Evolutionary conservation across 768 basidiomycete species (phyloP), one percentile per base, ranked within the genome.

Genomic region (Leccinum subtestaceum): DNA sequence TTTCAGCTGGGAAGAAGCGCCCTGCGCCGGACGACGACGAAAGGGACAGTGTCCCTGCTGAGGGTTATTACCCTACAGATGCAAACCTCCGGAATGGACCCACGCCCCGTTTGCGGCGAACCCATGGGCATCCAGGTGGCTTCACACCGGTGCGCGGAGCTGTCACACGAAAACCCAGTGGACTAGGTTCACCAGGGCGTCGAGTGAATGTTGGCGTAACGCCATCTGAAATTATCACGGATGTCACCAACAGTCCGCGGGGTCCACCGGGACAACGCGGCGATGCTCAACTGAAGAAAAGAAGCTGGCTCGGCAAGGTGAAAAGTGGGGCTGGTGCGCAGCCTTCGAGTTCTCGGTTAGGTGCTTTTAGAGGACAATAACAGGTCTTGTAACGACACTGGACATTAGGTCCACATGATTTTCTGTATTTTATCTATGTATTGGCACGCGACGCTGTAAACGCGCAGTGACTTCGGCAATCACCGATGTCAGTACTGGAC

Each of bases 11-110:
- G 31, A 86, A 84, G 76, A 92, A 91, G 68, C 81, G 90, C 11
- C 82, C 84, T 23, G 86, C 84, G 27, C 90, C 91, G 2, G 90
- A 91, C 56, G 89, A 92, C 64, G 88, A 88, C 61, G 88, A 90
- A 52, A 75, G 78, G 62, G 67, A 80, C 71, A 78, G 80, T 54
- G 72, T 87, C 27, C 86, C 88, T 25, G 80, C 82, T 0, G 88
- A 91, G 66, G 87, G 89, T 83, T 75, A 86, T 80, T 38, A 75
- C 76, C 72, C 55, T 40, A 66, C 53, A 47, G 70, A 81, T 27
- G 74, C 78, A 21, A 77, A 66, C 56, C 64, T 57, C 9, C 69
- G 75, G 56, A 71, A 73, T 50, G 71, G 72, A 15, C 87, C 88
- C 29, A 73, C 73, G 1, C 89, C 89, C 10, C 84, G 87, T 43